A percentile compares a stretch with the other conserved stretches of the same genome.
These are phyloP conservation scores for Microdochium paspali DNA, from an alignment of 2,329 filamentous ascomycete genomes.

Conservation along the genomic window DNA sequence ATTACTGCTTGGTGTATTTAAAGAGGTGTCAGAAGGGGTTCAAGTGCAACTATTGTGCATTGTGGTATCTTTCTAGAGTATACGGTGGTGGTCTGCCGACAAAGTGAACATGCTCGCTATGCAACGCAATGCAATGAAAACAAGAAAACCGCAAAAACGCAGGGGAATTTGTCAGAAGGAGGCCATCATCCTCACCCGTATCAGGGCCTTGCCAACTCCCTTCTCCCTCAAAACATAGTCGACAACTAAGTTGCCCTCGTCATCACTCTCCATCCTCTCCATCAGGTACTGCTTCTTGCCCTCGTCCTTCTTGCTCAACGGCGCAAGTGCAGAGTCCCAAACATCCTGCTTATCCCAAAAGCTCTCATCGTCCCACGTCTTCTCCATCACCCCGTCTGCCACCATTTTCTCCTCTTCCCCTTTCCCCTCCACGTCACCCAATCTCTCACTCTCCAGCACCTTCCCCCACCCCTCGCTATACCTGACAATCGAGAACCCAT, in stretches of 20 bases:
- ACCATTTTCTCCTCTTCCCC: slow-evolving; percentile 17
- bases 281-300: slow-evolving; percentile 8
- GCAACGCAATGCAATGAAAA: neutral
- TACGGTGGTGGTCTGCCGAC: no score
- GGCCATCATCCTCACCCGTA: neutral
- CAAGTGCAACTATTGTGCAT: no score
- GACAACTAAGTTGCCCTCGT: slow-evolving; percentile 4
- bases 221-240: slow-evolving; percentile 5
- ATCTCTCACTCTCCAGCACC: neutral
- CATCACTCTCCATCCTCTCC: slow-evolving; percentile 5
- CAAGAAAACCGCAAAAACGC: neutral
- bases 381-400: slow-evolving; percentile 29
- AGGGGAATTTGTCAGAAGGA: neutral
- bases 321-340: slow-evolving; percentile 7
- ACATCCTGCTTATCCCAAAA: slow-evolving; percentile 6
- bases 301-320: slow-evolving; percentile 6
- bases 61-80: no score
- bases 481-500: slow-evolving; percentile 30
- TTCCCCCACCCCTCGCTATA: slow-evolving; percentile 11
- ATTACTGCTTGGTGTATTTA: no score
- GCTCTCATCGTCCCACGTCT: slow-evolving; percentile 16
- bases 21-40: no score
- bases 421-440: slow-evolving; percentile 5
- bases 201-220: slow-evolving; percentile 5
- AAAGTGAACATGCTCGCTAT: no score